Percentiles rank a stretch among this genome's conserved stretches.
These are phyloP conservation scores for Lindgomyces ingoldianus DNA, from an alignment of 495 filamentous ascomycete genomes.

Conservation along the genomic window DNA sequence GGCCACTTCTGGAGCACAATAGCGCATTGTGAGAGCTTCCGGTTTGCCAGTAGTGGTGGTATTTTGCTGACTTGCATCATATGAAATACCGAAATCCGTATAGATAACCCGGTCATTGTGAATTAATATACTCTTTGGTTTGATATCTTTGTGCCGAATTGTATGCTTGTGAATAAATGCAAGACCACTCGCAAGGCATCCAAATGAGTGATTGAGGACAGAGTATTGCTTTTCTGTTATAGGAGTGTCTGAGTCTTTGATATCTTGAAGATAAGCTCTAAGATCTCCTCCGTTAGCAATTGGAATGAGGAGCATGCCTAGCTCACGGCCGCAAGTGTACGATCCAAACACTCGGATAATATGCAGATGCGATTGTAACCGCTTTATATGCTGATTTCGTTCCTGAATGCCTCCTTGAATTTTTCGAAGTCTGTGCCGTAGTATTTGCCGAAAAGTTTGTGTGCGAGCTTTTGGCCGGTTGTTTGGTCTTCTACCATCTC, in stretches of 20 bases:
- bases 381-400: constrained; percentile 2
- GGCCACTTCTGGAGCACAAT: not conserved
- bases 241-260: not conserved
- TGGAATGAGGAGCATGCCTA: not conserved
- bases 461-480: not conserved
- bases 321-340: not conserved
- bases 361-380: not conserved
- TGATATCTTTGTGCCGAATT: constrained; percentile 3
- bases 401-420: not conserved
- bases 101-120: constrained; percentile 2
- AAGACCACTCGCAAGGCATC: not conserved
- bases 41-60: not conserved
- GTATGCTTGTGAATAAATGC: not conserved
- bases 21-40: not conserved
- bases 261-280: not conserved
- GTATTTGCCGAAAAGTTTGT: not conserved
- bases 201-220: not conserved
- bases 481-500: not conserved
- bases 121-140: not conserved
- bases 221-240: not conserved
- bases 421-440: not conserved
- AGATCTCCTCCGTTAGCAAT: not conserved
- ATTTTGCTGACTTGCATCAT: not conserved
- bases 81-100: constrained; percentile 3
- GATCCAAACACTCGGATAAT: not conserved